These are phyloP conservation scores for Harringtonia aguacate DNA, from an alignment of 2,329 filamentous ascomycete species.

Conservation along the genomic window DNA sequence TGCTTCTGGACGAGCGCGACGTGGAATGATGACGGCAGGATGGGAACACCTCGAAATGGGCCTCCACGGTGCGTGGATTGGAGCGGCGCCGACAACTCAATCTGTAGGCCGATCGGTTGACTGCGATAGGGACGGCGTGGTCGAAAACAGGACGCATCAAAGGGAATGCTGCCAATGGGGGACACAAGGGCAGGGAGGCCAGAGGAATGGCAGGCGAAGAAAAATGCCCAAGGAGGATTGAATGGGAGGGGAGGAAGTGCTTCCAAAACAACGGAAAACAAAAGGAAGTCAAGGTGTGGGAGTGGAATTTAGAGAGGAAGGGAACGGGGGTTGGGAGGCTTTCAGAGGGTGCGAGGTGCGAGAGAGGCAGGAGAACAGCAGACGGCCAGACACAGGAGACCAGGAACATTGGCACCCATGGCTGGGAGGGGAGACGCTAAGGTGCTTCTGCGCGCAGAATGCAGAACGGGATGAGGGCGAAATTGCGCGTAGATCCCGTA, in stretches of 20 bases:
- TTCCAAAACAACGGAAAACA: background rate
- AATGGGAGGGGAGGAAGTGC: background rate
- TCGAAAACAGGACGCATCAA: slow-evolving; percentile 12
- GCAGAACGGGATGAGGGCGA: slow-evolving; percentile 7
- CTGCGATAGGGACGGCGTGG: slow-evolving; percentile 10
- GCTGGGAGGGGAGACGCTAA: background rate
- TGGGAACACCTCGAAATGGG: background rate
- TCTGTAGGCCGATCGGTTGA: slow-evolving; percentile 11
- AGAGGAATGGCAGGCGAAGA: slow-evolving; percentile 1
- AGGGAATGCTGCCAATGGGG: slow-evolving; percentile 4
- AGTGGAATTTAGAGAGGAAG: slow-evolving; percentile 6
- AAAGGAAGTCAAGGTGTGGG: slow-evolving; percentile 8
- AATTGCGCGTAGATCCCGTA: slow-evolving; percentile 14
- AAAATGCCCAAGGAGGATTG: background rate
- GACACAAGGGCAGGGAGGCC: slow-evolving; percentile 1
- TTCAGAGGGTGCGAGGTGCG: background rate
- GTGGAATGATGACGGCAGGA: background rate
- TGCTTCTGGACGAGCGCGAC: background rate
- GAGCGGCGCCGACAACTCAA: slow-evolving; percentile 12
- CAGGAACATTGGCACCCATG: background rate
- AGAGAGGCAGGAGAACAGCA: background rate
- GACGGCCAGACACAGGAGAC: background rate
- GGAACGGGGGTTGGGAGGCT: background rate
- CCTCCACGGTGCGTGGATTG: slow-evolving; percentile 6
- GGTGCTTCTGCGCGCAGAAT: slow-evolving; percentile 9